Evolutionary conservation across 2,329 filamentous ascomycete species (phyloP), one percentile per base, ranked within the genome.

Genomic region (Curvularia eragrostidis): DNA sequence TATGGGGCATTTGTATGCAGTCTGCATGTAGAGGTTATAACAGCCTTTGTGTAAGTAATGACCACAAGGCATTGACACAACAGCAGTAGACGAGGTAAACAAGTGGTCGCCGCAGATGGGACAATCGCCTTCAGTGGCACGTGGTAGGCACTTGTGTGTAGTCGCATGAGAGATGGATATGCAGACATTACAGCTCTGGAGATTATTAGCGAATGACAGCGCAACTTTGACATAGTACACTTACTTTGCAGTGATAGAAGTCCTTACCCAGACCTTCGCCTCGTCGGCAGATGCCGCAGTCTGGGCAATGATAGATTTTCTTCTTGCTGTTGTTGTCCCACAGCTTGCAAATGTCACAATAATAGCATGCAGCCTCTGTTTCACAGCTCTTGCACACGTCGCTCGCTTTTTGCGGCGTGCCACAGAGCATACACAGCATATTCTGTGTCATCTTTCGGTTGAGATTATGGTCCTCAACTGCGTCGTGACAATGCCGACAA

Each of bases 351-450:
- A 95, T 90, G 52, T 87, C 85, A 79, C 95, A 99, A 74, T 96
- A 99, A 76, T 98, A 98, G 71, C 90, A 90, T 12, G 94, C 93
- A 6, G 91, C 87, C 56, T 87, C 85, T 65, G 88, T 87, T 18
- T 88, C 89, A 74, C 95, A 99, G 54, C 86, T 83, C 49, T 84
- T 82, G 75, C 95, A 99, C 50, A 86, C 83, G 62, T 96, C 91
- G 28, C 87, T 87, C 3, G 91, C 93, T 55, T 86, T 86, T 70
- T 99, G 95, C 1, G 95, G 89, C 54, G 90, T 91, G 6, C 88
- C 87, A 75, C 95, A 99, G 26, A 93, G 83, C 95, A 99, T 99
- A 76, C 95, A 99, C 5, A 99, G 84, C 95, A 99, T 99, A 70
- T 97, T 90, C 75, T 89, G 89, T 7, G 94, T 99, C 67, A 91